Evolutionary conservation across 768 basidiomycete species (phyloP).

Genomic region (Candolleomyces eurysporus): DNA sequence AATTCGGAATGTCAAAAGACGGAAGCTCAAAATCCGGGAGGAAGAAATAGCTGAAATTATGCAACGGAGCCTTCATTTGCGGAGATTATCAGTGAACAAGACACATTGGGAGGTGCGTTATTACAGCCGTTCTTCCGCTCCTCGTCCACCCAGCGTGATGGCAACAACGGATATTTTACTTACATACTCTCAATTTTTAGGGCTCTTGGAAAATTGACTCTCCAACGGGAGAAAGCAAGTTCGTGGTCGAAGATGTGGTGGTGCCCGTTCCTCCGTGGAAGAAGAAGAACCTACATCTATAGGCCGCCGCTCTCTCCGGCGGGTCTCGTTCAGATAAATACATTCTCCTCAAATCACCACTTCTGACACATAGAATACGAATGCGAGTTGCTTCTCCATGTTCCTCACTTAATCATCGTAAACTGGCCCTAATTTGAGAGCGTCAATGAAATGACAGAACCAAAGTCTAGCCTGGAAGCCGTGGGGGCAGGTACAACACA

Average conservation of each 20-base stretch:
- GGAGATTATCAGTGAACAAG: constrained; percentile 31
- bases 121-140: background rate
- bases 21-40: constrained; percentile 16
- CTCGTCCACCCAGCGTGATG: background rate
- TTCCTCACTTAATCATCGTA: no score
- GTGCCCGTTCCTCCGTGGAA: background rate
- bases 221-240: background rate
- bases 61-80: constrained; percentile 22
- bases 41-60: constrained; percentile 23
- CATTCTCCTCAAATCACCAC: no score
- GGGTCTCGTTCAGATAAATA: no score
- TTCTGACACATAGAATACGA: no score
- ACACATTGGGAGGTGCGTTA: constrained; percentile 31
- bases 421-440: no score
- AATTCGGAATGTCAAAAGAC: constrained; percentile 29
- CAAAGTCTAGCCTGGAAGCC: no score
- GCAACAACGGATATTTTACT: background rate
- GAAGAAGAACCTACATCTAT: background rate
- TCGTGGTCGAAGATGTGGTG: background rate
- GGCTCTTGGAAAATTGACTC: background rate
- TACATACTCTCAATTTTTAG: background rate
- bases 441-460: no score
- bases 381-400: no score
- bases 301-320: no score
- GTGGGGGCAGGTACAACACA: no score